Percentiles rank a stretch among this genome's conserved stretches.
These are phyloP conservation scores for Candida ulmi DNA, from an alignment of 805 yeast species.

Conservation along the genomic window DNA sequence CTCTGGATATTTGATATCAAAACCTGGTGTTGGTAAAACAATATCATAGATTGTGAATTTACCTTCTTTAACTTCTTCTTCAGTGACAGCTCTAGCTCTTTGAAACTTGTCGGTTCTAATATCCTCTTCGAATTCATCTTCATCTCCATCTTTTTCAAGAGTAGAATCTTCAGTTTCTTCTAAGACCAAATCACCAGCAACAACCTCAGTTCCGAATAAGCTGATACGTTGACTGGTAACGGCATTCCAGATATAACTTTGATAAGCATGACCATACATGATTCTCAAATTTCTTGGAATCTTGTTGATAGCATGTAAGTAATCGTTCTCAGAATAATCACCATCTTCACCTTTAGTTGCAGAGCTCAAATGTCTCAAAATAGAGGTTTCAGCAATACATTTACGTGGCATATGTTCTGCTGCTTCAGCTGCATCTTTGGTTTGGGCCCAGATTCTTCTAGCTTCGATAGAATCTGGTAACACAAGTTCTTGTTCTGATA, in stretches of 20 bases:
- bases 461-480: constrained; percentile 81
- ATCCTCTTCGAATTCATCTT: constrained; percentile 66
- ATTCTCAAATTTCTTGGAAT: constrained; percentile 88
- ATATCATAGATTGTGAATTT: constrained; percentile 71
- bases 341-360: constrained; percentile 43
- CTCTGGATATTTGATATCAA: constrained; percentile 80
- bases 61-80: constrained; percentile 58
- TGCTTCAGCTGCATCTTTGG: constrained; percentile 60
- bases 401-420: constrained; percentile 77
- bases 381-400: constrained; percentile 78
- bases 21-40: constrained; percentile 96
- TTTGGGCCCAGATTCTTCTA: constrained; percentile 74
- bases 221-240: constrained; percentile 75
- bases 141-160: constrained; percentile 25
- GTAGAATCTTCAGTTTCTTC: constrained; percentile 23
- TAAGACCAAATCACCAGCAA: constrained; percentile 77
- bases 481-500: constrained; percentile 82
- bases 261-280: constrained; percentile 97
- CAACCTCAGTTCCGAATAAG: constrained; percentile 61
- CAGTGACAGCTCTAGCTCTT: constrained; percentile 71
- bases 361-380: constrained; percentile 55
- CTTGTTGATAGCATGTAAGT: constrained; percentile 75
- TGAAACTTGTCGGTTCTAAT: constrained; percentile 48
- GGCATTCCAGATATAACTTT: constrained; percentile 90
- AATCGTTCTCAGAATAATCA: constrained; percentile 46